These are phyloP conservation scores for Anthracocystis walkeri DNA, from an alignment of 1,284 basidiomycete genomes.

Conservation along the genomic window DNA sequence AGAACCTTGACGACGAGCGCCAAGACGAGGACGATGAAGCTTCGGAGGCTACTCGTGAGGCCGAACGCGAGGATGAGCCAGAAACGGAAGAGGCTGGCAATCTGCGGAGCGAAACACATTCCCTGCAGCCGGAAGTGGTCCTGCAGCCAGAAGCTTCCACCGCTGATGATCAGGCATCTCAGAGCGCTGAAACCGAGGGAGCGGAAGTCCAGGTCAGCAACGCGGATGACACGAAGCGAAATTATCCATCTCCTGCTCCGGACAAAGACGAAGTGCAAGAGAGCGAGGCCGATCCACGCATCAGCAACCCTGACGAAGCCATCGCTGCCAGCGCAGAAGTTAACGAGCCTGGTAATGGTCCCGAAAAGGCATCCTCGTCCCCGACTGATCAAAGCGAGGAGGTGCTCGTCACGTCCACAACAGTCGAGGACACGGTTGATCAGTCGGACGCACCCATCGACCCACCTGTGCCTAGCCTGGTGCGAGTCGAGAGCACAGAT, in stretches of 20 bases:
- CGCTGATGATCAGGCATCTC: neutral
- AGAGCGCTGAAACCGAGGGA: neutral
- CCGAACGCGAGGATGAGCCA: neutral
- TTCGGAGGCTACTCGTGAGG: neutral
- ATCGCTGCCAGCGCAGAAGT: neutral
- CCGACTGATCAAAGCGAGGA: neutral
- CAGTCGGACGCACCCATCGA: neutral
- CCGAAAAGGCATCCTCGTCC: neutral
- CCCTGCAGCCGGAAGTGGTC: neutral
- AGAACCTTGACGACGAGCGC: conserved; percentile 7
- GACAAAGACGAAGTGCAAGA: neutral
- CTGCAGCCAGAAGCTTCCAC: neutral
- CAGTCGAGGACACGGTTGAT: neutral
- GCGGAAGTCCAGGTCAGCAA: neutral
- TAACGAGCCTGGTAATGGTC: neutral
- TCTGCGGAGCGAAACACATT: neutral
- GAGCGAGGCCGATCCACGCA: neutral
- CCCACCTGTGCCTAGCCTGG: conserved; percentile 11
- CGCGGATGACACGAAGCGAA: neutral
- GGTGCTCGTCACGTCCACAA: neutral
- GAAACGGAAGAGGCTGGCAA: neutral
- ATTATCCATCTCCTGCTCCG: neutral
- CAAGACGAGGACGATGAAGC: neutral
- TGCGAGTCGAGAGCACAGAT: conserved; percentile 36
- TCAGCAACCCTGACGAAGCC: neutral